Base-by-base conservation (phyloP, 306 rosid species). In the Comarum palustre region DNA sequence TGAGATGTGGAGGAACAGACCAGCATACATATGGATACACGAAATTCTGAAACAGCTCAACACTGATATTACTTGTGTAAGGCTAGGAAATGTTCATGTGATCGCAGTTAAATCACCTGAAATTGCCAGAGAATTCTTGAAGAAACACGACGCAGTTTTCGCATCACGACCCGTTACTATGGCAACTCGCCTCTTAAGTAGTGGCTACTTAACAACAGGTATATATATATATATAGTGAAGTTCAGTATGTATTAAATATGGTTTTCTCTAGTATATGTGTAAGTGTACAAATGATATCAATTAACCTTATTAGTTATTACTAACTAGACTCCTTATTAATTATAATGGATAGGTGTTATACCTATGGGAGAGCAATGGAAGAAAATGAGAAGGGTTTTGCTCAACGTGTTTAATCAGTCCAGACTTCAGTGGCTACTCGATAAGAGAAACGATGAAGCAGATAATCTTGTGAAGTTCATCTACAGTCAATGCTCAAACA, bases 51-150 rank as follows among this genome's bases (percentile, higher is more conserved):
- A 77, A 17, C 68, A 79, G 20, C 2, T 77, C 17, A 22, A 81
- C 77, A 77, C 88, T 0, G 83, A 89, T 6, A 85, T 89, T 3
- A 84, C 84, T 0, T 87, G 92, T 34, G 43, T 85, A 25, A 79
- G 82, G 20, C 11, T 85, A 4, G 91, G 88, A 42, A 81, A 63
- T 25, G 65, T 77, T 34, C 66, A 87, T 71, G 73, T 87, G 1
- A 82, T 89, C 6, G 79, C 83, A 0, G 83, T 89, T 2, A 76
- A 48, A 36, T 48, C 71, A 8, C 83, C 87, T 1, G 45, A 47
- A 4, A 54, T 88, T 39, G 82, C 84, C 5, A 25, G 32, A 7
- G 84, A 88, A 31, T 74, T 88, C 45, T 42, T 86, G 19, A 86
- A 82, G 72, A 80, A 69, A 19, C 65, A 86, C 3, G 90, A 88